Percentiles rank a stretch among this genome's conserved stretches.
Conservation (phyloP, 1,284 basidiomycete genomes). For the Ustilago bromivora region DNA sequence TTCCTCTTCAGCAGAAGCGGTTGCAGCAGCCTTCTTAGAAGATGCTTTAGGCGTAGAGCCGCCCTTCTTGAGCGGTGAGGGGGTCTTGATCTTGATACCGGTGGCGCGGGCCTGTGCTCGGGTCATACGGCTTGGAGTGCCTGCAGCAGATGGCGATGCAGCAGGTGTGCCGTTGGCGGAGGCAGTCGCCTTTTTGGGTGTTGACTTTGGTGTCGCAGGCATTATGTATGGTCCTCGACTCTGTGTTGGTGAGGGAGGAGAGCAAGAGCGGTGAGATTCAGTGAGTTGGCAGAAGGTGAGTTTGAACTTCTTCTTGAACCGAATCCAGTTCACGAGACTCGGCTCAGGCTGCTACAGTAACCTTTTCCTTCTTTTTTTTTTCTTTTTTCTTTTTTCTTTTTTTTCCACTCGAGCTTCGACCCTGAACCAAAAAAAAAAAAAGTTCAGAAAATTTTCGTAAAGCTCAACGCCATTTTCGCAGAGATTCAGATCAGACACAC, state of each 20-base stretch:
- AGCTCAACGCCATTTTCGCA: no score
- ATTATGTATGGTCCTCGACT: conserved; percentile 16
- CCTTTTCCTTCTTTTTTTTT: conserved; percentile 2
- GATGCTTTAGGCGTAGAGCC: conserved; percentile 22
- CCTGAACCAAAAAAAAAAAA: conserved; percentile 11
- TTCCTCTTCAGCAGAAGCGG: not conserved
- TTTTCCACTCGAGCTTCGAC: conserved; percentile 14
- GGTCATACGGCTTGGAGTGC: conserved; percentile 38
- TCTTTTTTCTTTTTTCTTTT: conserved; percentile 2
- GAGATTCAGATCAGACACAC: no score
- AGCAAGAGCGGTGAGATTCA: not conserved
- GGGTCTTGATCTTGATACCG: conserved; percentile 33
- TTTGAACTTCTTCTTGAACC: not conserved
- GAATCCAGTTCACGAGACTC: not conserved
- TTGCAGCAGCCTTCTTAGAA: conserved; percentile 17
- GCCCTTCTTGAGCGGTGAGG: conserved; percentile 43
- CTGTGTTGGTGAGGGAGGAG: not conserved
- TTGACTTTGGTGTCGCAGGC: conserved; percentile 36
- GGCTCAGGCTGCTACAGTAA: not conserved
- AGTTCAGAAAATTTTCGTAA: conserved; percentile 12
- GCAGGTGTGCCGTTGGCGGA: conserved; percentile 12
- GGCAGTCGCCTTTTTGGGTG: conserved; percentile 34
- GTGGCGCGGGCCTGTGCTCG: conserved; percentile 39
- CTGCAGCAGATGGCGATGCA: conserved; percentile 12
- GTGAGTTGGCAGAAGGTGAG: not conserved